A percentile compares a stretch with the other conserved stretches of the same genome.
phyloP scores from a whole-genome alignment of 179 eudicot species.

The Beta corolliflora region DNA sequence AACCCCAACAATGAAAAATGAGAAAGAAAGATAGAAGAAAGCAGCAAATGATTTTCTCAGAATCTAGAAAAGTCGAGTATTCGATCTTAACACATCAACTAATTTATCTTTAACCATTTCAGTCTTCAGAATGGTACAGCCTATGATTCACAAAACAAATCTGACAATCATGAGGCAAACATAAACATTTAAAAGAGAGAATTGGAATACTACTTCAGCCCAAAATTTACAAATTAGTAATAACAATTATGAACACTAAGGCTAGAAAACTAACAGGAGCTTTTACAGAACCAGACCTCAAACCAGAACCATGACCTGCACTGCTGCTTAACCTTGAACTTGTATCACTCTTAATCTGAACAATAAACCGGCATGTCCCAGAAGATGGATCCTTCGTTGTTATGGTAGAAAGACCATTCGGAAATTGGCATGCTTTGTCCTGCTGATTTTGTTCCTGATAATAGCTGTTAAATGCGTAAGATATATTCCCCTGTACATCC shows the following conservation, averaged over 20 bases:
- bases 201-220: background rate
- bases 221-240: slow-evolving; percentile 18
- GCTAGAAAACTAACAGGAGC: slow-evolving; percentile 16
- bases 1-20: too few species aligned
- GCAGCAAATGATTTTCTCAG: background rate
- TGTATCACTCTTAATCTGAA: slow-evolving; percentile 36
- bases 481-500: slow-evolving; percentile 60
- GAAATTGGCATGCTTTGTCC: slow-evolving; percentile 41
- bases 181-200: background rate
- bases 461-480: slow-evolving; percentile 82
- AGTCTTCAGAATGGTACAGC: slow-evolving; percentile 7
- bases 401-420: slow-evolving; percentile 29
- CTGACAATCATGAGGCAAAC: background rate
- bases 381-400: slow-evolving; percentile 40
- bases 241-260: slow-evolving; percentile 14
- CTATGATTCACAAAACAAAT: slow-evolving; percentile 1
- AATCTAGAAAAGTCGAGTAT: background rate
- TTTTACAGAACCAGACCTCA: background rate
- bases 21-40: background rate
- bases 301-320: slow-evolving; percentile 9
- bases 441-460: slow-evolving; percentile 40
- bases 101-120: background rate
- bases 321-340: slow-evolving; percentile 9
- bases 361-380: slow-evolving; percentile 35
- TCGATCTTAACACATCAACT: background rate